Evolutionary conservation across 2,329 filamentous ascomycete genomes (phyloP).

Genomic region (Blastomyces parvus): DNA sequence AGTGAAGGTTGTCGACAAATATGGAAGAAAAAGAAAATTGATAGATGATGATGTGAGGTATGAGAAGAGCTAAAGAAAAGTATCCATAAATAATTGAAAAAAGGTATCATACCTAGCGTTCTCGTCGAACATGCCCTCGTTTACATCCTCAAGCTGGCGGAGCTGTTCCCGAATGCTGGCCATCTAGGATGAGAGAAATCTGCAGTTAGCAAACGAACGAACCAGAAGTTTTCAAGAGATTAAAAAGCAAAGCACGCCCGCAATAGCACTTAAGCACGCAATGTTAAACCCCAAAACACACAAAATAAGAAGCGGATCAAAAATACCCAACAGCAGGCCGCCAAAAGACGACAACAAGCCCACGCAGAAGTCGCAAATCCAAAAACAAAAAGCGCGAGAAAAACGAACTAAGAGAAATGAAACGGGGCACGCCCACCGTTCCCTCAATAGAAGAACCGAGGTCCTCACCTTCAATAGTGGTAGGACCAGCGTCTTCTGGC

Average conservation of each 20-base stretch:
- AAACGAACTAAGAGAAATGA: constrained; percentile 20
- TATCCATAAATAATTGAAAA: not conserved
- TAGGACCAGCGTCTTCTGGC: constrained; percentile 27
- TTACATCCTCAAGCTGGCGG: constrained; percentile 37
- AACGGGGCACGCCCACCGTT: constrained; percentile 39
- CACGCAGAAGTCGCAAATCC: constrained; percentile 16
- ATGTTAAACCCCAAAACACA: constrained; percentile 18
- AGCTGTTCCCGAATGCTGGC: constrained; percentile 41
- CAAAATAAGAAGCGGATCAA: constrained; percentile 8
- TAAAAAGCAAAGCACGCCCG: not conserved
- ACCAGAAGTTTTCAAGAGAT: not conserved
- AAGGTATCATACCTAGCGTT: constrained; percentile 28
- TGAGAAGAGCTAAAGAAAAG: not conserved
- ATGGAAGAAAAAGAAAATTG: constrained; percentile 3
- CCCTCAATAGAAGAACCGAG: constrained; percentile 40
- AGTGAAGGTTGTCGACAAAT: constrained; percentile 2
- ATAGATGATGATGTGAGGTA: not conserved
- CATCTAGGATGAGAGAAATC: constrained; percentile 30
- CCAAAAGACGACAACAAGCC: constrained; percentile 9
- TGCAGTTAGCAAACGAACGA: constrained; percentile 19
- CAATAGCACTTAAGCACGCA: constrained; percentile 15
- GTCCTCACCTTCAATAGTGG: constrained; percentile 38
- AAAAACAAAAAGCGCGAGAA: constrained; percentile 16
- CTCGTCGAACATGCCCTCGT: constrained; percentile 38
- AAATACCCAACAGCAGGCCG: constrained; percentile 11